Evolutionary conservation across 2,329 filamentous ascomycete species (phyloP), one percentile per base, ranked within the genome.

Genomic region (Ramularia endophylla): DNA sequence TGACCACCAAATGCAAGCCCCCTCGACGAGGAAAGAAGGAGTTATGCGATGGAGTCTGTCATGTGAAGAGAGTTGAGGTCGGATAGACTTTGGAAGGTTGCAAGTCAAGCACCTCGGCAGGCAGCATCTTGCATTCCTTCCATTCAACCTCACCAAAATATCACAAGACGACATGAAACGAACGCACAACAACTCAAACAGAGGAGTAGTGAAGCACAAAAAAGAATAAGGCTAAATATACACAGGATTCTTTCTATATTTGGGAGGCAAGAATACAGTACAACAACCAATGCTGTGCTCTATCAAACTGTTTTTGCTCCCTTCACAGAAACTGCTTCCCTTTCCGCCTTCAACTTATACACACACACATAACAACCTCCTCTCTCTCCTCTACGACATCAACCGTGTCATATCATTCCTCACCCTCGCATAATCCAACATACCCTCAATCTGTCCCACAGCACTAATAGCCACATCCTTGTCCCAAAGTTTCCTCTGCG

Each of bases 401-500:
- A 87, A 90, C 68, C 87, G 81, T 74, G 80, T 87, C 84, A 92
- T 92, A 65, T 92, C 87, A 67, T 79, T 81, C 65, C 88, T 77
- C 61, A 87, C 75, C 64, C 83, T 74, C 66, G 83, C 75, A 73
- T 92, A 94, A 67, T 90, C 76, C 49, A 81, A 65, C 54, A 82
- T 65, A 64, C 81, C 90, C 78, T 97, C 92, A 62, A 97, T 88
- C 71, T 80, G 83, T 55, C 92, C 92, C 54, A 97, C 86, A 25
- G 90, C 92, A 65, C 83, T 89, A 66, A 98, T 78, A 60, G 92
- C 92, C 59, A 98, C 75, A 66, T 98, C 92, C 71, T 90, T 85
- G 72, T 98, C 92, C 92, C 92, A 98, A 48, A 98, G 74, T 74
- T 92, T 95, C 69, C 81, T 81, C 76, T 86, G 84, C 60, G 90